Evolutionary conservation across 176 grass and related monocot species (phyloP).

Genomic region (Poa annua): DNA sequence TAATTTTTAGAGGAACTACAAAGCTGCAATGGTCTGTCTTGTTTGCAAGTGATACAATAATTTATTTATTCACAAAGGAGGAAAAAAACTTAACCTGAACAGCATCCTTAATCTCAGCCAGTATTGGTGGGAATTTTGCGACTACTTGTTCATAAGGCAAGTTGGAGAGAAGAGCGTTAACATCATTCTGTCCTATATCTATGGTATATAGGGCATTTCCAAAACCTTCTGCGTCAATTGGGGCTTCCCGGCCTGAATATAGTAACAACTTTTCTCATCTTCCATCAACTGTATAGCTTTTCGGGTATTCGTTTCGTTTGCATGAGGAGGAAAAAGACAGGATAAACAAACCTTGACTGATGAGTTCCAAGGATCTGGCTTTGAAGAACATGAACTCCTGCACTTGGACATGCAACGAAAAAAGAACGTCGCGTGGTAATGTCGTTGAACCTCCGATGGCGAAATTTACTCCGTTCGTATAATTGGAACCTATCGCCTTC

Average conservation of each 20-base stretch:
- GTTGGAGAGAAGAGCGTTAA: conserved; percentile 50
- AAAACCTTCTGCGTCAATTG: conserved; percentile 54
- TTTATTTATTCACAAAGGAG: neutral
- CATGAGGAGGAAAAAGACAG: neutral
- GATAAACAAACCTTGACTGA: conserved; percentile 49
- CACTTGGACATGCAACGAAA: conserved; percentile 71
- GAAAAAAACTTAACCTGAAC: conserved; percentile 49
- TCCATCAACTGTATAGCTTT: neutral
- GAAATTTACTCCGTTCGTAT: conserved; percentile 83
- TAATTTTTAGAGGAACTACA: neutral
- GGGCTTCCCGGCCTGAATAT: conserved; percentile 54
- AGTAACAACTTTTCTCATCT: conserved; percentile 25
- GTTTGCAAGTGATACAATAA: neutral
- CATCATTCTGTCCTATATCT: conserved; percentile 91
- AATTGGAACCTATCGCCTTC: conserved; percentile 75
- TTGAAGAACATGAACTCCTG: conserved; percentile 76
- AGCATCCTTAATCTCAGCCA: conserved; percentile 67
- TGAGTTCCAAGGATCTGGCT: conserved; percentile 75
- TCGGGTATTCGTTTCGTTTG: neutral
- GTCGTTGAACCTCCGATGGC: conserved; percentile 64
- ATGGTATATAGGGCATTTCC: conserved; percentile 72
- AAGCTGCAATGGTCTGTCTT: neutral
- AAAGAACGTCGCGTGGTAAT: conserved; percentile 53
- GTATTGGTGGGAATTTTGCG: conserved; percentile 55
- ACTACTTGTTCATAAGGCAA: conserved; percentile 60